These are phyloP conservation scores for Diaporthe nobilis DNA, from an alignment of 2,329 filamentous ascomycete genomes.

Conservation along the genomic window DNA sequence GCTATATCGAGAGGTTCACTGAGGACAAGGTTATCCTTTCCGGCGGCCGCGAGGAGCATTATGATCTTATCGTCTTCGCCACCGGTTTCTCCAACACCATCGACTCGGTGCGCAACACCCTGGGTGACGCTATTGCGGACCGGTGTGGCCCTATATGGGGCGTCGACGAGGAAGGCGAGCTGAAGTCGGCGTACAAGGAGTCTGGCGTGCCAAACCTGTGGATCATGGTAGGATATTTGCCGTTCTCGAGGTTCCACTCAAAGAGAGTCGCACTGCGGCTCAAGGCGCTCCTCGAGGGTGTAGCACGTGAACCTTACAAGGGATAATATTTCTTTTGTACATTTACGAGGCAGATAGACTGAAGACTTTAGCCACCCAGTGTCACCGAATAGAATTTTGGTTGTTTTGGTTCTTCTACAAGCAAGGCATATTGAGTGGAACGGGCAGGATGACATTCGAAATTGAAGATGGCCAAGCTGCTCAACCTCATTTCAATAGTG, in stretches of 20 bases:
- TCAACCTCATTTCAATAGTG: no score
- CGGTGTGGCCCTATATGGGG: conserved; percentile 73
- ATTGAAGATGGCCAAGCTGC: no score
- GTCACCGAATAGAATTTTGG: not conserved
- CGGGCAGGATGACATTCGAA: no score
- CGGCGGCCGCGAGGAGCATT: conserved; percentile 60
- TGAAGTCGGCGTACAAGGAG: conserved; percentile 69
- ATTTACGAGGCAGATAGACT: not conserved
- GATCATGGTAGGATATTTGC: conserved; percentile 76
- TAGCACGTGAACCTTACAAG: conserved; percentile 17
- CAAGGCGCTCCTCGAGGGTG: conserved; percentile 56
- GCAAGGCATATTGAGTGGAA: no score
- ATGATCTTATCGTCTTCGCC: conserved; percentile 76
- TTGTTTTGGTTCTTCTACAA: not conserved
- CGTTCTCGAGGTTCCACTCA: conserved; percentile 73
- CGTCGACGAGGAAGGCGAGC: conserved; percentile 69
- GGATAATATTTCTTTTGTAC: not conserved
- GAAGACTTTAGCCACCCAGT: not conserved
- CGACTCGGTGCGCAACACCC: conserved; percentile 40
- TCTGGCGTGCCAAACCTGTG: conserved; percentile 75
- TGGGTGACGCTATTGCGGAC: conserved; percentile 74
- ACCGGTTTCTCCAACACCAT: conserved; percentile 59
- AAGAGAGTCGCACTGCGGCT: conserved; percentile 67
- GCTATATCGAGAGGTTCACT: conserved; percentile 61
- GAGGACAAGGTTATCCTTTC: conserved; percentile 59